Percentiles rank a stretch among this genome's conserved stretches.
Evolutionary conservation across 345 rosid species (phyloP).

Genomic region (Boechera divaricarpa): DNA sequence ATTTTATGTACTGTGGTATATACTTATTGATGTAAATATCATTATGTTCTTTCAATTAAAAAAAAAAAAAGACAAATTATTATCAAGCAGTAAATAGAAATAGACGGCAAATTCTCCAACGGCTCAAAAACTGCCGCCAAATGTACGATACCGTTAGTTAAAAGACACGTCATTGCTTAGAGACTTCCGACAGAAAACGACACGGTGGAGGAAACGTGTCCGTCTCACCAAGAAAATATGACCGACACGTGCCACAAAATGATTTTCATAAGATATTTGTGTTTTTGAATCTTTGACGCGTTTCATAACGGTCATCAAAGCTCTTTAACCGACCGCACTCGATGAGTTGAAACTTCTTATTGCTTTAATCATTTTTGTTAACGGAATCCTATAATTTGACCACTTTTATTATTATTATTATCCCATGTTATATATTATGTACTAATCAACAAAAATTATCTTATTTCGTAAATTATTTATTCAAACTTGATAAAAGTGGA

Average conservation of each 20-base stretch:
- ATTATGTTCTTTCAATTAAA: neutral
- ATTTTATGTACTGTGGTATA: neutral
- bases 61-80: neutral
- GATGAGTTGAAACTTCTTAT: constrained; percentile 32
- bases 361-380: constrained; percentile 20
- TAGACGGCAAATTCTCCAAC: constrained; percentile 30
- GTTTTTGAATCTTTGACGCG: constrained; percentile 28
- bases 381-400: constrained; percentile 31
- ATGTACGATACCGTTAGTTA: constrained; percentile 38
- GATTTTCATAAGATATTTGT: neutral
- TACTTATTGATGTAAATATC: constrained; percentile 7
- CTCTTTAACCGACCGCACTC: constrained; percentile 46
- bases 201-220: constrained; percentile 43
- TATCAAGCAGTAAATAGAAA: constrained; percentile 1
- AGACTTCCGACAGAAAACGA: constrained; percentile 37
- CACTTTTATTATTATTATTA: neutral
- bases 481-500: neutral
- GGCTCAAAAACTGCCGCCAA: constrained; percentile 46
- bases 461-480: neutral
- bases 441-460: neutral
- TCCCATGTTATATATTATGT: neutral
- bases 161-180: constrained; percentile 34
- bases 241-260: constrained; percentile 1
- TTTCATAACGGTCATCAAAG: constrained; percentile 45
- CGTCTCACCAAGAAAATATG: constrained; percentile 4